Base-by-base conservation (phyloP, 1,139 yeast genomes). In the Blastobotrys arbuscula region DNA sequence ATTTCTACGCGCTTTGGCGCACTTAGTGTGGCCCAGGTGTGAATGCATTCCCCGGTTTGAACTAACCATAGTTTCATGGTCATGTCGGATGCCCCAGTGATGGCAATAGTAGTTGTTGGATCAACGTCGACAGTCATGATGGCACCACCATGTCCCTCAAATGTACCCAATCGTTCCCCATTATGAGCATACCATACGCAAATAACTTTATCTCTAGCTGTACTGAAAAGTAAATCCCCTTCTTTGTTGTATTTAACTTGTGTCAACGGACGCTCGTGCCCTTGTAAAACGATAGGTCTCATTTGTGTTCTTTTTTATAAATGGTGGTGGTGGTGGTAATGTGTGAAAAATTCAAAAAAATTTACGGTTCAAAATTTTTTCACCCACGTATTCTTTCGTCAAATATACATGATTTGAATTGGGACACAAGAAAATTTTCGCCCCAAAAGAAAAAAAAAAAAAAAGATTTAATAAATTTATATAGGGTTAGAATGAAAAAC, bases 121-220 rank as follows among this genome's bases (percentile, higher is more conserved):
- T 87, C 95, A 48, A 89, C 84, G 65, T 92, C 97, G 56, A 92
- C 84, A 37, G 96, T 83, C 95, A 95, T 89, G 63, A 92, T 84
- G 53, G 97, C 87, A 81, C 98, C 98, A 55, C 77, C 77, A 68
- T 92, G 98, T 16, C 89, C 89, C 53, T 79, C 81, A 59, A 88
- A 79, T 51, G 99, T 92, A 47, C 98, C 99, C 53, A 94, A 72
- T 70, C 98, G 81, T 72, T 94, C 98, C 60, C 99, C 99, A 66
- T 90, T 92, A 57, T 86, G 84, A 24, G 97, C 80, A 69, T 79
- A 92, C 97, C 97, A 94, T 55, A 90, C 84, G 50, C 63, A 63
- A 19, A 65, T 69, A 43, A 75, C 75, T 61, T 79, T 79, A 77
- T 90, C 98, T 70, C 94, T 89, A 60, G 97, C 90, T 40, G 88